Evolutionary conservation across 2,329 filamentous ascomycete genomes (phyloP).

Genomic region (Exophiala xenobiotica): DNA sequence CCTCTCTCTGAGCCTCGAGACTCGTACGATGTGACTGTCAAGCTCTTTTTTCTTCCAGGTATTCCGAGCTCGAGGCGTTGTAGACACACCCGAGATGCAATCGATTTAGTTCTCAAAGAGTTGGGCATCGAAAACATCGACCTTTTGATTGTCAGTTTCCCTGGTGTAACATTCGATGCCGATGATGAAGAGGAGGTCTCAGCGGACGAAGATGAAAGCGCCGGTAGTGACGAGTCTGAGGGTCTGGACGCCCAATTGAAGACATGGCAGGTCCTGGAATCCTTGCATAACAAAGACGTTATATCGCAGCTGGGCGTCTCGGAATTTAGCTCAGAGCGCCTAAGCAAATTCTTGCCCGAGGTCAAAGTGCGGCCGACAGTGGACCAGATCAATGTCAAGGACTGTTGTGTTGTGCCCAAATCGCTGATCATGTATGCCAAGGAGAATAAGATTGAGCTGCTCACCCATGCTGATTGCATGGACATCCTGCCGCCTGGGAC

Average conservation of each 20-base stretch:
- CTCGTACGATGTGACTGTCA: slow-evolving; percentile 92
- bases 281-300: slow-evolving; percentile 66
- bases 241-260: slow-evolving; percentile 65
- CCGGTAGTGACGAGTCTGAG: slow-evolving; percentile 45
- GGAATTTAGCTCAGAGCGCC: slow-evolving; percentile 84
- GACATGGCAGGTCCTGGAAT: slow-evolving; percentile 68
- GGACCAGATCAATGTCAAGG: slow-evolving; percentile 92
- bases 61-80: slow-evolving; percentile 64
- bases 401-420: slow-evolving; percentile 94
- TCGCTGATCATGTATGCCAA: slow-evolving; percentile 83
- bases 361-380: slow-evolving; percentile 74
- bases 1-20: slow-evolving; percentile 73
- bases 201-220: slow-evolving; percentile 53
- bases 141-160: slow-evolving; percentile 88
- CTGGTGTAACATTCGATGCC: slow-evolving; percentile 88
- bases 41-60: slow-evolving; percentile 85
- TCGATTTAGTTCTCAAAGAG: slow-evolving; percentile 77
- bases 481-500: slow-evolving; percentile 87
- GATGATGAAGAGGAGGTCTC: slow-evolving; percentile 67
- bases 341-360: slow-evolving; percentile 71
- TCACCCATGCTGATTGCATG: slow-evolving; percentile 92
- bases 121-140: slow-evolving; percentile 74
- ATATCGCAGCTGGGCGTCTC: slow-evolving; percentile 78
- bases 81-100: slow-evolving; percentile 71
- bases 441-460: slow-evolving; percentile 75